phyloP scores from a whole-genome alignment of 768 basidiomycete species.

The Lyophyllum semitale region DNA sequence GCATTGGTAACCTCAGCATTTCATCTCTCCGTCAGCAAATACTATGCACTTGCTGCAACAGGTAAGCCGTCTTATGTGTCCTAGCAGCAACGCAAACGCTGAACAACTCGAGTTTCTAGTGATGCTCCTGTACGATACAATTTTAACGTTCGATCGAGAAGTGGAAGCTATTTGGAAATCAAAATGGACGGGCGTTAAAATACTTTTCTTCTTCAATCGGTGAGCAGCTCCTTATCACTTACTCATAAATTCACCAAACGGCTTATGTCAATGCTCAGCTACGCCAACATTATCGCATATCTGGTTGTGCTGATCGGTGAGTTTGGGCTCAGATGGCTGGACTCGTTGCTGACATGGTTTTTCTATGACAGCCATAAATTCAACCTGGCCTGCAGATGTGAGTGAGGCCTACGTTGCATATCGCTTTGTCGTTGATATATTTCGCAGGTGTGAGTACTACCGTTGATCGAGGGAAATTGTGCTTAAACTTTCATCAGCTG shows the following conservation, averaged over 20 bases:
- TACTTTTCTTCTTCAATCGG: conserved; percentile 17
- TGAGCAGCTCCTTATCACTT: neutral
- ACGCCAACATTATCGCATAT: conserved; percentile 11
- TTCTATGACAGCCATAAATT: conserved; percentile 4
- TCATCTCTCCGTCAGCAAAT: conserved; percentile 14
- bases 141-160: conserved; percentile 15
- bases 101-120: neutral
- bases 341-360: neutral
- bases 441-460: neutral
- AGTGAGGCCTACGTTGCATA: neutral
- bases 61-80: neutral
- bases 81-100: neutral
- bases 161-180: conserved; percentile 13
- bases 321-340: neutral
- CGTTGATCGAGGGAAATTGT: neutral
- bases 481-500: neutral
- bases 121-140: conserved; percentile 15
- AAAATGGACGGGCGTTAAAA: conserved; percentile 14
- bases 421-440: neutral
- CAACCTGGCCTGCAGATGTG: conserved; percentile 9
- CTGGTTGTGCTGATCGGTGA: conserved; percentile 5
- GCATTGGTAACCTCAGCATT: conserved; percentile 7
- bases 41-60: conserved; percentile 13
- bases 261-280: conserved; percentile 1
- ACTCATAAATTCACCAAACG: neutral